Base-by-base conservation (phyloP, 1,284 basidiomycete genomes). In the Acaromyces ingoldii region DNA sequence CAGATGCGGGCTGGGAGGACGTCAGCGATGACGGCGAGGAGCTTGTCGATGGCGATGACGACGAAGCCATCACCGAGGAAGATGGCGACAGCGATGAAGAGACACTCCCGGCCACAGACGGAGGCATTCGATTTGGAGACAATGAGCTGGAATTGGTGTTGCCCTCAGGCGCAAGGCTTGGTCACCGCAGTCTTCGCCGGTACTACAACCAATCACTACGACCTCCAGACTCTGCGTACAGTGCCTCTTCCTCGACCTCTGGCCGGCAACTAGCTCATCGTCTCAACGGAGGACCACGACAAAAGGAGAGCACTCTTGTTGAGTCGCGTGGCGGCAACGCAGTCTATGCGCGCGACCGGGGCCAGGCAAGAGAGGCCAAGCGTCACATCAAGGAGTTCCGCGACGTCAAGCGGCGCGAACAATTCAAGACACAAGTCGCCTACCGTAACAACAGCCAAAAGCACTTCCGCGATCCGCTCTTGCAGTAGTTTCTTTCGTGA, bases 301-400 rank as follows among this genome's bases (percentile, higher is more conserved):
- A 25, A 26, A 7, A 36, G 5, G 7, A 43, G 38, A 10, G 25
- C 29, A 24, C 34, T 43, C 15, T 49, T 3, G 65, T 74, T 15
- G 52, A 56, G 13, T 55, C 60, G 4, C 57, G 71, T 5, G 55
- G 57, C 10, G 70, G 71, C 5, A 55, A 69, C 28, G 50, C 62
- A 7, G 60, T 75, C 49, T 58, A 59, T 28, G 71, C 70, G 9
- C 81, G 90, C 41, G 97, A 97, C 78, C 82, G 83, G 11, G 95
- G 95, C 2, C 92, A 98, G 78, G 95, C 95, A 2, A 82, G 82
- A 55, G 88, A 96, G 77, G 95, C 93, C 13, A 90, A 86, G 38
- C 82, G 89, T 49, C 90, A 95, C 77, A 83, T 90, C 1, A 81
- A 84, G 51, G 86, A 92, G 68, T 90, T 89, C 77, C 81, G 87